Base-by-base conservation (phyloP, 495 filamentous ascomycete species). In the Chaetomium tenue region DNA sequence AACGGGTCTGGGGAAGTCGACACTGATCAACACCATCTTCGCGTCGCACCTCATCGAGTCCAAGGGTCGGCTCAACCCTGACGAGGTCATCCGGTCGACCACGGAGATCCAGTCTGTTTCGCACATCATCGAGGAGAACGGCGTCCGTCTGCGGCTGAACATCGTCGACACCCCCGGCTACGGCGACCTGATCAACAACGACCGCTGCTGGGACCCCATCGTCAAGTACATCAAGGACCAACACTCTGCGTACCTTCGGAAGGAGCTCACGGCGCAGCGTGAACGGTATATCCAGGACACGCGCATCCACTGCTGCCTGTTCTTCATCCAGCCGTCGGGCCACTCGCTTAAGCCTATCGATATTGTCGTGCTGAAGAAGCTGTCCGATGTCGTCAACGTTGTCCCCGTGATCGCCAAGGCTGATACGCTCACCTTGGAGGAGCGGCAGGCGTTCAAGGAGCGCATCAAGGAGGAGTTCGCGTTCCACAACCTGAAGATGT, bases 221-320 rank as follows among this genome's bases (percentile, higher is more conserved):
- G 93, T 99, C 81, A 98, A 98, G 82, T 99, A 99, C 81, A 99
- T 99, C 85, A 99, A 99, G 84, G 95, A 99, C 79, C 94, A 99
- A 82, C 95, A 99, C 83, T 95, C 91, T n/a, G 92, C 95, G 70
- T 99, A 97, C 81, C 90, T 99, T 56, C 90, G 95, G 77, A 99
- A 99, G 83, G 94, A 99, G 75, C 92, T 99, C 69, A 98, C 94
- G n/a, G 94, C 94, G 68, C 95, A 99, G 83, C 90, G 94, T 77
- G 94, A 99, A 78, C 91, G 94, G 68, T 98, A 99, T 76, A 97
- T 99, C 69, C 93, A 96, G 81, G 94, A 99, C 78, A 98, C 94
- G 68, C 89, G 94, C 65, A 96, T 99, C 70, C 94, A 99, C 84
- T 98, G 94, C 87, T 99, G 94, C 79, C 82, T 99, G 61, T 99